A percentile compares a stretch with the other conserved stretches of the same genome.
phyloP scores from a whole-genome alignment of 495 filamentous ascomycete species.

The Penicillium egyptiacum region DNA sequence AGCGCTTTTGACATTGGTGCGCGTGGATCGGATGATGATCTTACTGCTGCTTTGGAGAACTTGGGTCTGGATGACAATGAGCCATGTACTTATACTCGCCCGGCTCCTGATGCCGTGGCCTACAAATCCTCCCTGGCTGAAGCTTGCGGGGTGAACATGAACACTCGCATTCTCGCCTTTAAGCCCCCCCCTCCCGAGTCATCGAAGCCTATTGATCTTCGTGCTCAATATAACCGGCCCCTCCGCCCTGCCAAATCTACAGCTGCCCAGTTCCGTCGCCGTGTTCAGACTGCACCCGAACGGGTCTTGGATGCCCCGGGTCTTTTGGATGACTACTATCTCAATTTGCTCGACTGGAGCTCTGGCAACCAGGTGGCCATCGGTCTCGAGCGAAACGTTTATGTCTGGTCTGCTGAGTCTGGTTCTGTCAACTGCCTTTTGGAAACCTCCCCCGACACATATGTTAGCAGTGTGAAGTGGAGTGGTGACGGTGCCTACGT shows the following conservation, averaged over 20 bases:
- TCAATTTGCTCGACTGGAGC: constrained; percentile 98
- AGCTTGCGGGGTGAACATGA: constrained; percentile 89
- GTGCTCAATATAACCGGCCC: constrained; percentile 96
- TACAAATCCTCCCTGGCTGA: constrained; percentile 90
- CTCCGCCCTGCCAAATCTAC: constrained; percentile 71
- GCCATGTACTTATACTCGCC: constrained; percentile 61
- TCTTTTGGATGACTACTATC: constrained; percentile 96
- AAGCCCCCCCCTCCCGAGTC: constrained; percentile 97
- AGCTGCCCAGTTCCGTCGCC: constrained; percentile 81
- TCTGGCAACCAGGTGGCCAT: constrained; percentile 97
- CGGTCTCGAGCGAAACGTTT: constrained; percentile 92
- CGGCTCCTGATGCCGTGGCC: constrained; percentile 80
- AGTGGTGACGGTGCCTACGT: constrained; percentile 96
- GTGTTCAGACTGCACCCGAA: constrained; percentile 91
- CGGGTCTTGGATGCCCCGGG: constrained; percentile 97
- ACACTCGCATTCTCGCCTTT: constrained; percentile 96
- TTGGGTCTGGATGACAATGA: constrained; percentile 70
- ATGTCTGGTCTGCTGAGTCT: constrained; percentile 98
- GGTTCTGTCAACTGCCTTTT: constrained; percentile 83
- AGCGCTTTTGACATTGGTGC: constrained; percentile 64
- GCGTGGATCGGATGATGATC: constrained; percentile 68
- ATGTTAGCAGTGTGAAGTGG: constrained; percentile 98
- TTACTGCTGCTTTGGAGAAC: constrained; percentile 73
- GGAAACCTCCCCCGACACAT: constrained; percentile 85
- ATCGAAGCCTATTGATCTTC: constrained; percentile 94